Conservation (phyloP, 2,329 filamentous ascomycete species). For the Curvularia lunata region DNA sequence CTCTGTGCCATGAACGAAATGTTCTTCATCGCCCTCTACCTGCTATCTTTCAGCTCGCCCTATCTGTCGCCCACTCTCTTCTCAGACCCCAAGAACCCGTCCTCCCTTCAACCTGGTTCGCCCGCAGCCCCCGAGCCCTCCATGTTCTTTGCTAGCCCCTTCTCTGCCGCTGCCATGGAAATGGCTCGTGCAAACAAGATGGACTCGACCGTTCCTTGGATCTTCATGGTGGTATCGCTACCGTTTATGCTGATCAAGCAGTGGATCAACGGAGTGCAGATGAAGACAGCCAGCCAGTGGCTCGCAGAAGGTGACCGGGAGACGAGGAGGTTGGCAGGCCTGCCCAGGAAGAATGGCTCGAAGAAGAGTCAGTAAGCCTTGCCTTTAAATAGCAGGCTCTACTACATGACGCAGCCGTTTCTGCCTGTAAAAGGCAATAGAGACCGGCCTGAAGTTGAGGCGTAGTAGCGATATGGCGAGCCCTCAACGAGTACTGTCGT, state of each 20-base stretch:
- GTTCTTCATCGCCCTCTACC: conserved; percentile 98
- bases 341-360: conserved; percentile 43
- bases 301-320: conserved; percentile 88
- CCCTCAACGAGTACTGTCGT: not conserved
- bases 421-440: not conserved
- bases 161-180: conserved; percentile 91
- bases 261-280: conserved; percentile 89
- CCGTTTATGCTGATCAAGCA: conserved; percentile 94
- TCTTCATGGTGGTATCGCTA: conserved; percentile 78
- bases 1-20: conserved; percentile 91
- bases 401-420: not conserved
- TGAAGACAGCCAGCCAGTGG: conserved; percentile 91
- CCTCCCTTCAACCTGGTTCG: conserved; percentile 63
- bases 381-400: not conserved
- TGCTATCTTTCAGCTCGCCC: conserved; percentile 94
- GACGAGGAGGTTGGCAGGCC: conserved; percentile 58
- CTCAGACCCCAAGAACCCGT: conserved; percentile 63
- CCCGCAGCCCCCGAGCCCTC: conserved; percentile 72
- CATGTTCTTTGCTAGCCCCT: conserved; percentile 84
- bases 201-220: conserved; percentile 70
- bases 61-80: conserved; percentile 84
- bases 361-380: conserved; percentile 36
- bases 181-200: conserved; percentile 88
- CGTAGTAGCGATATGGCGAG: not conserved
- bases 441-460: not conserved